These are phyloP conservation scores for Colletotrichum sp. DNA, from an alignment of 2,329 filamentous ascomycete genomes.

Conservation along the genomic window DNA sequence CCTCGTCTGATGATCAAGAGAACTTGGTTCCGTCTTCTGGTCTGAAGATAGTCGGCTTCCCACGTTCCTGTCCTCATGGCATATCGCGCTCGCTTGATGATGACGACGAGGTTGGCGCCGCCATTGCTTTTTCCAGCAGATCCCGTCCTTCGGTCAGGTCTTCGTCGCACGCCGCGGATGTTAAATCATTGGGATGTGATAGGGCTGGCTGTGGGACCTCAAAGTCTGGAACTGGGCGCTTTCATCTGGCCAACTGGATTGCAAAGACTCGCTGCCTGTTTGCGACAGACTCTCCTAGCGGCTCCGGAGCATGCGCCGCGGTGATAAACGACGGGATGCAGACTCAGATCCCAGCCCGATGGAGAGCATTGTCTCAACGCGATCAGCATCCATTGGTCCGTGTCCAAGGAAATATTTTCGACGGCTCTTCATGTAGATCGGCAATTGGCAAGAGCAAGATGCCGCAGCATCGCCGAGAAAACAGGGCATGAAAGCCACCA, in stretches of 20 bases:
- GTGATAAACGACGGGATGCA: not conserved
- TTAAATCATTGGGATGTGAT: not conserved
- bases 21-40: not conserved
- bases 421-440: not conserved
- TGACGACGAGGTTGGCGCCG: not conserved
- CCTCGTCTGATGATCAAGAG: not conserved
- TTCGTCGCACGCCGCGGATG: not conserved
- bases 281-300: not conserved
- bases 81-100: not conserved
- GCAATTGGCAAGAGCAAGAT: not conserved
- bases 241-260: not conserved
- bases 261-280: not conserved
- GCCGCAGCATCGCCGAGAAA: not conserved
- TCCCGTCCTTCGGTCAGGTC: not conserved
- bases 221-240: not conserved
- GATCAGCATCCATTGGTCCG: not conserved
- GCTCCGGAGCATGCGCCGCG: not conserved
- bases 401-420: not conserved
- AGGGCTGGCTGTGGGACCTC: constrained; percentile 3
- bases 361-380: not conserved
- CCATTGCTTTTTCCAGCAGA: not conserved
- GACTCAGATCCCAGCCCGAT: not conserved
- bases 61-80: not conserved
- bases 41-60: not conserved
- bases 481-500: not conserved